A percentile compares a stretch with the other conserved stretches of the same genome.
phyloP scores from a whole-genome alignment of 116 monocot genomes.

The Posidonia oceanica region DNA sequence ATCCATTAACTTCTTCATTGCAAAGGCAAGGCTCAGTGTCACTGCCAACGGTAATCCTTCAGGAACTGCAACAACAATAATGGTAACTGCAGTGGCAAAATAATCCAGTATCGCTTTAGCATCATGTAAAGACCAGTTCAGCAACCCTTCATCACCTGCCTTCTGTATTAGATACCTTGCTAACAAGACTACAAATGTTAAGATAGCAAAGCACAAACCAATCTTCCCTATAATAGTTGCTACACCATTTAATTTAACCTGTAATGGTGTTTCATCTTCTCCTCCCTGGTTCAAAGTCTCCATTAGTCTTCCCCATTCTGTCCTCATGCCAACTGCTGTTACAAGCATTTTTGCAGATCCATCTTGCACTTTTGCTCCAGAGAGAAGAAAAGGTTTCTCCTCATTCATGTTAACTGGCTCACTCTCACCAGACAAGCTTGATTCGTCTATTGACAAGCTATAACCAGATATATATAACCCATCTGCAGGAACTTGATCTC shows the following conservation, averaged over 20 bases:
- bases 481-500: constrained; percentile 76
- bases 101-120: constrained; percentile 40
- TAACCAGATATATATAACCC: constrained; percentile 58
- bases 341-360: constrained; percentile 70
- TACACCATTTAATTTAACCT: constrained; percentile 76
- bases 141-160: constrained; percentile 13
- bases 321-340: constrained; percentile 69
- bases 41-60: constrained; percentile 85
- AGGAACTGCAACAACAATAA: constrained; percentile 80
- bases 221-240: constrained; percentile 76
- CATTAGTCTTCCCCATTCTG: constrained; percentile 68
- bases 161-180: constrained; percentile 32
- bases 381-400: constrained; percentile 60
- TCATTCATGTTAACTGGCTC: constrained; percentile 43
- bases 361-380: constrained; percentile 77
- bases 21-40: constrained; percentile 78
- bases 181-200: constrained; percentile 58
- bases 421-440: constrained; percentile 72
- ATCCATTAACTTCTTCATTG: constrained; percentile 82
- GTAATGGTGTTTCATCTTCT: constrained; percentile 79
- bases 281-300: constrained; percentile 62
- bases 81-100: constrained; percentile 69
- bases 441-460: constrained; percentile 54
- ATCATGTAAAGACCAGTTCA: constrained; percentile 49
- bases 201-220: constrained; percentile 44